Evolutionary conservation across 225 moss, liverwort and hornwort species (phyloP), one percentile per base, ranked within the genome.

Genomic region (Sphagnum contortum): DNA sequence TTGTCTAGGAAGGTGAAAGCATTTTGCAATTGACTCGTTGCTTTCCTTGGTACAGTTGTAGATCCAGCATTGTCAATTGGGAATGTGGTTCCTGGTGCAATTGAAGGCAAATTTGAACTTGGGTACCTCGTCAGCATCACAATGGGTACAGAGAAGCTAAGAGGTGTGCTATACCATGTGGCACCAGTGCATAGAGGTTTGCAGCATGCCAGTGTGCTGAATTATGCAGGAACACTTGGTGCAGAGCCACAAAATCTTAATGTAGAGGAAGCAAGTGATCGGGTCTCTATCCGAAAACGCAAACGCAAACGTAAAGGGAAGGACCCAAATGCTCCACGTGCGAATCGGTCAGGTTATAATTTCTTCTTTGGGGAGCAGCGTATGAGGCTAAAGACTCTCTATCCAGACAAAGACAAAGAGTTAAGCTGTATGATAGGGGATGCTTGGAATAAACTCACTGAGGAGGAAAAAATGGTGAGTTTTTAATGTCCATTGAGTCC

Each of bases 351-450:
- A 64, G 98, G 98, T 45, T 98, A 98, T 75, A 98, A 93, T 66
- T 98, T 98, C 64, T 98, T 98, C 70, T 98, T 98, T 65, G 98
- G 91, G 50, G 98, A 98, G 73, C 72, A 93, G 71, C 83, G 93
- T 47, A 82, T 86, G 55, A 80, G 76, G 64, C 82, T 98, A 12
- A 98, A 93, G 71, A 65, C 50, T 4, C 73, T 93, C 66, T 74
- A 93, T 70, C 93, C 93, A 61, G 87, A 93, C 44, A 98, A 98
- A 69, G 98, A 98, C 68, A 83, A 84, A 71, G 98, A 98, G 73
- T 74, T 98, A 65, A 98, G 98, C 78, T 70, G 85, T 69, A 98
- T 98, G 93, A 93, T 93, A 58, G 93, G 93, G 55, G 90, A 98
- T 64, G 90, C 89, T 64, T 98, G 98, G 98, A 98, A 91, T 57